phyloP scores from a whole-genome alignment of 148 eudicot species.

The Limonium bicolor region DNA sequence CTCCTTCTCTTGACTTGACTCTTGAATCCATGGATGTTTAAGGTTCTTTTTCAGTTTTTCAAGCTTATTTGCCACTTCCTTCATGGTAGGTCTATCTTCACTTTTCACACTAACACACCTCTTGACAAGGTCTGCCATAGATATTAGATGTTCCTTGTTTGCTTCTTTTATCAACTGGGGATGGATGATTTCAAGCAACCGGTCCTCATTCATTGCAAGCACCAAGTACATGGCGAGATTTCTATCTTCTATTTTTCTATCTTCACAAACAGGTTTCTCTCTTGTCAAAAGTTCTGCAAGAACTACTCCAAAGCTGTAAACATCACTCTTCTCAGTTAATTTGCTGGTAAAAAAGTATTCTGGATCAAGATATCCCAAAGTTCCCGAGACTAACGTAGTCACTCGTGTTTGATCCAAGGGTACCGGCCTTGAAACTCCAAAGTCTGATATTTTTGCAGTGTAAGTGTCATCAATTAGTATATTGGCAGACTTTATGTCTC shows the following conservation, averaged over 20 bases:
- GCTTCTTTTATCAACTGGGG: not conserved
- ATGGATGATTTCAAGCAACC: conserved; percentile 1
- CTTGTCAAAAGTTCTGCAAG: not conserved
- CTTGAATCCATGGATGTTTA: no score
- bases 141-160: not conserved
- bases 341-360: not conserved
- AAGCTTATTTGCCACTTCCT: conserved; percentile 4
- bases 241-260: not conserved
- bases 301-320: conserved; percentile 3
- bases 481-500: not conserved
- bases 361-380: not conserved
- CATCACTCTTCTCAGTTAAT: not conserved
- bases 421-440: not conserved
- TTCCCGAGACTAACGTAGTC: not conserved
- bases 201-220: not conserved
- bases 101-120: not conserved
- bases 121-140: not conserved
- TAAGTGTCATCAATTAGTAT: conserved; percentile 1
- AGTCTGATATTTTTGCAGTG: not conserved
- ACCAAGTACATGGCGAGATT: not conserved
- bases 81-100: conserved; percentile 4
- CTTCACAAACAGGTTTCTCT: not conserved
- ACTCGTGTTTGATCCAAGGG: not conserved
- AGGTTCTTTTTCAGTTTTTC: no score
- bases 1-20: no score